A percentile compares a stretch with the other conserved stretches of the same genome.
phyloP scores from a whole-genome alignment of 2,329 filamentous ascomycete genomes.

The Colletotrichum musae region DNA sequence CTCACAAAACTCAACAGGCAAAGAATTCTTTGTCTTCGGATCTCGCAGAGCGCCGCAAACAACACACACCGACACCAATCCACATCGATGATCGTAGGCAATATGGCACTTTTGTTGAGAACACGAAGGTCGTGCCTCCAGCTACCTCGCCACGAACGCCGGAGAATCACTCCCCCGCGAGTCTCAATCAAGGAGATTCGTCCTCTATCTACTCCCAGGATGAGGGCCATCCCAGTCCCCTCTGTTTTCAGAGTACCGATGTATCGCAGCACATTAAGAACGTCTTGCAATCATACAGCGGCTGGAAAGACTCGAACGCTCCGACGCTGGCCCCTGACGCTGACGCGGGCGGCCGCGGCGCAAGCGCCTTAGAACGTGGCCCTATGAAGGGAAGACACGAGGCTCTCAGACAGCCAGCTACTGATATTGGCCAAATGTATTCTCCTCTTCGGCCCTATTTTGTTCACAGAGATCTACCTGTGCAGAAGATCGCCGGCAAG shows the following conservation, averaged over 20 bases:
- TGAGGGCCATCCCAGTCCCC: slow-evolving; percentile 19
- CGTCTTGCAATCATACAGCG: slow-evolving; percentile 38
- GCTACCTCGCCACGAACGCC: slow-evolving; percentile 44
- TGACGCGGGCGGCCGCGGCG: not conserved
- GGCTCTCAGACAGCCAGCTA: slow-evolving; percentile 36
- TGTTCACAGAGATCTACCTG: slow-evolving; percentile 54
- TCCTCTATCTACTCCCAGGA: slow-evolving; percentile 41
- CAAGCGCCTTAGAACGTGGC: not conserved
- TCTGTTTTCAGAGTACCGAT: slow-evolving; percentile 21
- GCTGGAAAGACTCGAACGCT: slow-evolving; percentile 27
- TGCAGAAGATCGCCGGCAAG: slow-evolving; percentile 61
- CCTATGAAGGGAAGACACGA: slow-evolving; percentile 20
- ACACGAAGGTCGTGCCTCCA: slow-evolving; percentile 34
- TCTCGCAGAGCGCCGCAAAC: slow-evolving; percentile 36
- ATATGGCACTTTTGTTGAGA: slow-evolving; percentile 25
- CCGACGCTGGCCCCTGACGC: slow-evolving; percentile 14
- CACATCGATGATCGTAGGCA: slow-evolving; percentile 32
- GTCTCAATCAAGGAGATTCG: slow-evolving; percentile 22
- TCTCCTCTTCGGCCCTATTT: slow-evolving; percentile 62
- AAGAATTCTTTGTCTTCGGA: slow-evolving; percentile 33
- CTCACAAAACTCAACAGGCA: slow-evolving; percentile 23
- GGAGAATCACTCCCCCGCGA: slow-evolving; percentile 1
- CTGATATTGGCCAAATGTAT: slow-evolving; percentile 49
- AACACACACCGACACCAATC: slow-evolving; percentile 23
- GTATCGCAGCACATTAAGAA: slow-evolving; percentile 32